These are phyloP conservation scores for Paramecium pentaurelia DNA, from an alignment of 73 alveolate genomes.

Conservation along the genomic window DNA sequence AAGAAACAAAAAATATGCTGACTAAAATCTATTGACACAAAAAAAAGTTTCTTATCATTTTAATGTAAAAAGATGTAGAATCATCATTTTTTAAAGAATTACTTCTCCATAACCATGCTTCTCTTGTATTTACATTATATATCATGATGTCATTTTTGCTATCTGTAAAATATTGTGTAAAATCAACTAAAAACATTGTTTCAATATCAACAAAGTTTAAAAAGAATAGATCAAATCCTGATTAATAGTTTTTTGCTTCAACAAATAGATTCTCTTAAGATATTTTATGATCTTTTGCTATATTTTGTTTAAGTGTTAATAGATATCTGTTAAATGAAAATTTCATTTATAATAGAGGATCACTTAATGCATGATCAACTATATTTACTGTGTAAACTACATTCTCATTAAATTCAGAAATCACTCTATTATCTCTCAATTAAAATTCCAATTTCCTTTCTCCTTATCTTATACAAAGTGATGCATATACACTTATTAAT, in stretches of 20 bases:
- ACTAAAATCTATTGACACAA: neutral
- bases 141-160: neutral
- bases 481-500: neutral
- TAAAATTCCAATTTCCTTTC: neutral
- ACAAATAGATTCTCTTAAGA: neutral
- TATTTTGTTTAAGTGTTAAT: neutral
- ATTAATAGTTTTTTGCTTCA: neutral
- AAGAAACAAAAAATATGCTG: neutral
- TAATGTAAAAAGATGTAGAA: neutral
- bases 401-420: neutral
- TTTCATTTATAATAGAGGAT: neutral
- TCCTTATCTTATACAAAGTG: neutral
- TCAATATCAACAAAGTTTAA: neutral
- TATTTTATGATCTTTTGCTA: neutral
- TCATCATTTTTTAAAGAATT: neutral
- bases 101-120: neutral
- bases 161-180: neutral
- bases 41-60: neutral
- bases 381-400: neutral
- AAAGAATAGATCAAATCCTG: neutral
- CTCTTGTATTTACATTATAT: neutral
- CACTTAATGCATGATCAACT: neutral
- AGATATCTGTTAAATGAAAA: neutral
- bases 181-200: neutral
- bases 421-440: neutral